Conservation (phyloP, 148 eudicot species). For the Rheum nobile region DNA sequence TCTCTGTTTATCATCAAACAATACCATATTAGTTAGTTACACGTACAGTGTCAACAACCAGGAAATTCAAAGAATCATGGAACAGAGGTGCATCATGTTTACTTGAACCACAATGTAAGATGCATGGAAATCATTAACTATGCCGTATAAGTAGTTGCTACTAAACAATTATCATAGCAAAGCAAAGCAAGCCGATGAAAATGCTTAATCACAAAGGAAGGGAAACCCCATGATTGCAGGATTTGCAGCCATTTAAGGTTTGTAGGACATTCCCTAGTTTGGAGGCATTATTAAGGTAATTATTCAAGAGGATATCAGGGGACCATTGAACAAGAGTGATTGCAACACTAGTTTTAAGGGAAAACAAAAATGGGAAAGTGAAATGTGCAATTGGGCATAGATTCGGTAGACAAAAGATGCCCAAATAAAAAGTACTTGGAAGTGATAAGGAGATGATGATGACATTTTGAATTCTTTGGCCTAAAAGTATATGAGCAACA, state of each 20-base stretch:
- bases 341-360: not conserved
- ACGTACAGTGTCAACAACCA: not conserved
- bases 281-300: not conserved
- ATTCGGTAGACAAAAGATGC: not conserved
- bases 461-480: constrained; percentile 5
- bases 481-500: not conserved
- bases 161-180: not conserved
- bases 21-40: not conserved
- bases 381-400: not conserved
- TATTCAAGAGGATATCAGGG: not conserved
- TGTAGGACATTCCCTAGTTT: not conserved
- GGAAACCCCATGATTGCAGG: not conserved
- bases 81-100: not conserved
- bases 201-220: not conserved
- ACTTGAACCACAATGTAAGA: not conserved
- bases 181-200: not conserved
- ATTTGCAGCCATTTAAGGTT: not conserved
- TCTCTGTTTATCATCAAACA: constrained; percentile 29
- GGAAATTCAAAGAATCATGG: not conserved
- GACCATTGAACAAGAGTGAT: not conserved
- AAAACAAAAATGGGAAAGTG: not conserved
- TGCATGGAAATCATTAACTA: not conserved
- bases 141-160: not conserved
- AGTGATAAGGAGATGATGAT: not conserved
- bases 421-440: not conserved